Evolutionary conservation across 257 asterid species (phyloP).

Genomic region (Schizonepeta tenuifolia): DNA sequence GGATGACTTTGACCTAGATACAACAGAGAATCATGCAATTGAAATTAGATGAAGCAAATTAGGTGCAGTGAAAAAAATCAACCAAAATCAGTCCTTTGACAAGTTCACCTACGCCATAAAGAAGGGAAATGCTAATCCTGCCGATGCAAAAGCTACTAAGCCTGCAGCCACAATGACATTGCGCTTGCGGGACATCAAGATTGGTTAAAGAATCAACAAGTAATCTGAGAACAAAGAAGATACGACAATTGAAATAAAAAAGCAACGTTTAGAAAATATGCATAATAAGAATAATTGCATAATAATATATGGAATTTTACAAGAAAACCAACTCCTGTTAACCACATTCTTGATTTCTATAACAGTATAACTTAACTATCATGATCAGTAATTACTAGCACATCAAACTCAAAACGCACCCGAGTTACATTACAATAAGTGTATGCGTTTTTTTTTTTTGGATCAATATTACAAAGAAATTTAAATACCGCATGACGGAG

Average conservation of each 20-base stretch:
- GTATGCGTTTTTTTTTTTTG: too few species aligned
- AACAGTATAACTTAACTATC: not conserved
- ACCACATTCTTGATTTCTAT: not conserved
- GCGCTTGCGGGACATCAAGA: conserved; percentile 74
- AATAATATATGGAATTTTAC: not conserved
- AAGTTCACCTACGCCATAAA: conserved; percentile 85
- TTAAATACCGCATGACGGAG: too few species aligned
- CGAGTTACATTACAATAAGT: not conserved
- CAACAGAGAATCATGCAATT: not conserved
- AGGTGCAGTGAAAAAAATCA: not conserved
- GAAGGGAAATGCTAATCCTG: conserved; percentile 90
- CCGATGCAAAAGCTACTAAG: conserved; percentile 79
- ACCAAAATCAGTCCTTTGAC: not conserved
- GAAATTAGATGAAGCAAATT: conserved; percentile 21
- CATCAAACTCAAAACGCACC: not conserved
- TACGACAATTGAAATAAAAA: not conserved
- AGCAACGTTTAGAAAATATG: not conserved
- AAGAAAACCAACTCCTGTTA: not conserved
- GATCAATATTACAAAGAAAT: too few species aligned
- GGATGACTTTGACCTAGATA: conserved; percentile 70
- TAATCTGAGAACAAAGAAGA: conserved; percentile 40
- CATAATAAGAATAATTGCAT: not conserved
- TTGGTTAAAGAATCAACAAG: conserved; percentile 24
- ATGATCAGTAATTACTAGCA: not conserved
- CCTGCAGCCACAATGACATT: conserved; percentile 79